A percentile compares a stretch with the other conserved stretches of the same genome.
These are phyloP conservation scores for Endothia cerciana DNA, from an alignment of 2,329 filamentous ascomycete species.

Conservation along the genomic window DNA sequence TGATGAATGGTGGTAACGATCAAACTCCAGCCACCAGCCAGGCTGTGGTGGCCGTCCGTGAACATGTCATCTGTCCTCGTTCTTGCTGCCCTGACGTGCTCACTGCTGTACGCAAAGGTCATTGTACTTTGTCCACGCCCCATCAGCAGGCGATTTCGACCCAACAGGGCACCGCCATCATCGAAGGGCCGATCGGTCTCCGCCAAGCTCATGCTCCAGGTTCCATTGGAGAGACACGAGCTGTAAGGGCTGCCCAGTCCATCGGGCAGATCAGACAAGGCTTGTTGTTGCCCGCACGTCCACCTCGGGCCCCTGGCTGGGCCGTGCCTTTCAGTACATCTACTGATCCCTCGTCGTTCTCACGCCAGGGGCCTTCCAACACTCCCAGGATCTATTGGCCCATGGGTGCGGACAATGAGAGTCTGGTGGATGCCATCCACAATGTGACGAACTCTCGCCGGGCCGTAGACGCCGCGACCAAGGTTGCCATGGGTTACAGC, in stretches of 20 bases:
- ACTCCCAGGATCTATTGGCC: neutral
- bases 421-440: no score
- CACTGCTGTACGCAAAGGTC: neutral
- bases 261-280: neutral
- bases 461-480: neutral
- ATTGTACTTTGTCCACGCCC: neutral
- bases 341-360: neutral
- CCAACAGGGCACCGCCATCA: neutral
- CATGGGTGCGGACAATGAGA: neutral
- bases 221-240: neutral
- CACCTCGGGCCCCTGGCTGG: neutral
- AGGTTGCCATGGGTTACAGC: conserved; percentile 35
- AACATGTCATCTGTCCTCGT: neutral
- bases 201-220: neutral
- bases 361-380: neutral
- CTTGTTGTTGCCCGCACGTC: neutral
- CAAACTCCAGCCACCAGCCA: neutral
- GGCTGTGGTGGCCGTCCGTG: neutral
- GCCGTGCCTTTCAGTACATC: no score
- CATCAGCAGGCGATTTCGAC: neutral
- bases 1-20: neutral
- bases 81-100: neutral
- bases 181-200: neutral
- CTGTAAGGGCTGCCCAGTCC: neutral
- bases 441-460: neutral